phyloP scores from a whole-genome alignment of 768 basidiomycete species.

The Mycena venus region DNA sequence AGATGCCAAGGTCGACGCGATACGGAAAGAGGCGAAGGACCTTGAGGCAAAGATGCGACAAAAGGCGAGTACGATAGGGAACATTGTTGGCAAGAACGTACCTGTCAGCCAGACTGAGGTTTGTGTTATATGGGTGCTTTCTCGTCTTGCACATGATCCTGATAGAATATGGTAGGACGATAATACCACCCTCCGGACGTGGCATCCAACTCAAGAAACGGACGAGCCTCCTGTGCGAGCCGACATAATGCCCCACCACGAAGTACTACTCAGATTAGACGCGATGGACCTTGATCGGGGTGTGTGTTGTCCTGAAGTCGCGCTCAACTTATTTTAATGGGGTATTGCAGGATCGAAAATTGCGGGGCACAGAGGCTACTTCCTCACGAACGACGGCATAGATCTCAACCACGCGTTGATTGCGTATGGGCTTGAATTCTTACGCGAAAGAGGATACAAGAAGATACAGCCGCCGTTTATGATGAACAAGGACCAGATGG shows the following conservation, averaged over 20 bases:
- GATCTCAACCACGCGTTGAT: constrained; percentile 98
- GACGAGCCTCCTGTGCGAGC: constrained; percentile 78
- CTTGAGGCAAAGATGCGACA: constrained; percentile 83
- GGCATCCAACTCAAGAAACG: constrained; percentile 86
- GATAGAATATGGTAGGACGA: constrained; percentile 75
- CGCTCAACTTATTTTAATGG: not conserved
- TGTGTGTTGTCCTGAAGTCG: constrained; percentile 48
- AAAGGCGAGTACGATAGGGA: constrained; percentile 88
- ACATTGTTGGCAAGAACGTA: constrained; percentile 90
- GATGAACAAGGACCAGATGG: constrained; percentile 98
- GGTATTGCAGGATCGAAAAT: constrained; percentile 82
- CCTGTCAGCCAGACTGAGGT: constrained; percentile 94
- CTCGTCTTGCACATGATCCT: not conserved
- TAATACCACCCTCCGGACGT: constrained; percentile 84
- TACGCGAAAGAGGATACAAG: constrained; percentile 86
- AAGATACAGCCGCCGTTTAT: constrained; percentile 98
- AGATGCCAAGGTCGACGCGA: constrained; percentile 83
- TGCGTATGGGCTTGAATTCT: constrained; percentile 93
- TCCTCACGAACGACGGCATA: constrained; percentile 94
- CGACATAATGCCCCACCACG: constrained; percentile 96
- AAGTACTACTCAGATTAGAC: constrained; percentile 92
- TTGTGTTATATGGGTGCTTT: constrained; percentile 32
- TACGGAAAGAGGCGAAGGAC: constrained; percentile 83
- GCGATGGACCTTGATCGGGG: constrained; percentile 98
- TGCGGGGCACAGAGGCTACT: constrained; percentile 96